Evolutionary conservation across 2,329 filamentous ascomycete species (phyloP).

Genomic region (Colletotrichum sp.): DNA sequence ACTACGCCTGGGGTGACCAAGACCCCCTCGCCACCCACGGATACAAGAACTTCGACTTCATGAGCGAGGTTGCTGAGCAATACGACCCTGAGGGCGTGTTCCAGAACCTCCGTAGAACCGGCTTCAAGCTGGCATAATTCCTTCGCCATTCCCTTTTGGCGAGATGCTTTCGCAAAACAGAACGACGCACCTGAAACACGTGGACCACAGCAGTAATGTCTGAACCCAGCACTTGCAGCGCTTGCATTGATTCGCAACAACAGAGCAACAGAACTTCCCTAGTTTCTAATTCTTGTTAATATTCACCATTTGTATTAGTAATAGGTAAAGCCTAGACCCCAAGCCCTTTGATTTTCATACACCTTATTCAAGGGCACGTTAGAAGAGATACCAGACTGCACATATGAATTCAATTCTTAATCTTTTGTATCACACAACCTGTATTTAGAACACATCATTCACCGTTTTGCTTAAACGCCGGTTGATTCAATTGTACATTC

Average conservation of each 20-base stretch:
- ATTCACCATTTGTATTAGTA: neutral
- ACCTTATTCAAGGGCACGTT: neutral
- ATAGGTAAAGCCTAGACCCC: neutral
- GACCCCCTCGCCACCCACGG: slow-evolving; percentile 43
- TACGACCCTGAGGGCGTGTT: slow-evolving; percentile 39
- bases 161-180: neutral
- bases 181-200: neutral
- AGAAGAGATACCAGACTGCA: neutral
- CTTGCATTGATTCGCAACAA: neutral
- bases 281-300: neutral
- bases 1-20: slow-evolving; percentile 46
- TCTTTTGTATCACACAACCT: neutral
- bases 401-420: neutral
- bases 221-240: neutral
- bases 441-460: neutral
- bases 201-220: neutral
- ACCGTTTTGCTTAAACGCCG: neutral
- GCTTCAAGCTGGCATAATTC: slow-evolving; percentile 24
- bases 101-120: slow-evolving; percentile 33
- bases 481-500: neutral
- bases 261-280: neutral
- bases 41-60: slow-evolving; percentile 32
- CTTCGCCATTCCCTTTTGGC: neutral
- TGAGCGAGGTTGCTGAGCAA: slow-evolving; percentile 31
- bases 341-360: neutral